phyloP scores from a whole-genome alignment of 176 grass and related monocot species.

The Phragmites australis region DNA sequence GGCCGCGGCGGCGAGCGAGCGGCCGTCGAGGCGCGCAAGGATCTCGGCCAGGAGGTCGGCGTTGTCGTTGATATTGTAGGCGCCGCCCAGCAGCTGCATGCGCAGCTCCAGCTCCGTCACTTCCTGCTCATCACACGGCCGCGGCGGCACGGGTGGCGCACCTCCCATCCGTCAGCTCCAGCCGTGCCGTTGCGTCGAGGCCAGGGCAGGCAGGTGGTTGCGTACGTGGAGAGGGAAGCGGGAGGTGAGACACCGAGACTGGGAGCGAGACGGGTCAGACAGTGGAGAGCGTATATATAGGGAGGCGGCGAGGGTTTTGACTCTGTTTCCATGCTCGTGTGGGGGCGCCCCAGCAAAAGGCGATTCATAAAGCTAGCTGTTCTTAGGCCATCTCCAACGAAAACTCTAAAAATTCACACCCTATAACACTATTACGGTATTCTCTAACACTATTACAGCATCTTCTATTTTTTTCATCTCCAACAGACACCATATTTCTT shows the following conservation, averaged over 20 bases:
- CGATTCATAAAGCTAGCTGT: constrained; percentile 27
- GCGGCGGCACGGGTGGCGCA: constrained; percentile 1
- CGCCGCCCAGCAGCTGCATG: constrained; percentile 39
- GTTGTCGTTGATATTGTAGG: constrained; percentile 90
- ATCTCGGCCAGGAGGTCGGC: constrained; percentile 82
- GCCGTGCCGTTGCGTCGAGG: neutral
- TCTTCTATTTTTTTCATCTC: no score
- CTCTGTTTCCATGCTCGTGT: constrained; percentile 15
- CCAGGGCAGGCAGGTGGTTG: neutral
- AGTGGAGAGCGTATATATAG: constrained; percentile 56
- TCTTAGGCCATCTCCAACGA: no score
- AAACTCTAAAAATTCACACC: no score
- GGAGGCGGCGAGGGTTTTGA: constrained; percentile 42
- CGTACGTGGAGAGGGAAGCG: neutral
- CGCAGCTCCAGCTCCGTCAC: constrained; percentile 38
- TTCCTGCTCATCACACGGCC: neutral
- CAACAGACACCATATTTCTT: no score
- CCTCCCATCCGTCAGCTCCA: constrained; percentile 24
- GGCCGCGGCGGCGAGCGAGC: constrained; percentile 62
- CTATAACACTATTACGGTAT: no score
- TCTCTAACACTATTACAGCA: no score
- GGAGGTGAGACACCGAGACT: constrained; percentile 6
- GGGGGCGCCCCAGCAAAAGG: constrained; percentile 23
- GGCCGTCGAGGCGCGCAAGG: constrained; percentile 73
- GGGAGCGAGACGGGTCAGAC: neutral